Evolutionary conservation across 2,329 filamentous ascomycete genomes (phyloP).

Genomic region (Rutstroemia sp.): DNA sequence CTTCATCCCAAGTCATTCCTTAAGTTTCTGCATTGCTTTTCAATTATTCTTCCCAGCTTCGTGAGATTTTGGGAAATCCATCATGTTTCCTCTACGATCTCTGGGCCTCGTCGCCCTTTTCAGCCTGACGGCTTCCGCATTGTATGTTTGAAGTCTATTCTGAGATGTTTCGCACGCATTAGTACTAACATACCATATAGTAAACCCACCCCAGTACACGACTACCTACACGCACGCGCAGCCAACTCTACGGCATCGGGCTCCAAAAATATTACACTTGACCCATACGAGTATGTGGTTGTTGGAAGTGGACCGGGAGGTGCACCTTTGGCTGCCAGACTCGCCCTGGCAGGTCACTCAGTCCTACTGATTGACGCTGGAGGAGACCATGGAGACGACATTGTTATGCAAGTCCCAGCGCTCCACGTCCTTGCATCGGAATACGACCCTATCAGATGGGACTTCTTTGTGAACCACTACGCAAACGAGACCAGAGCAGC

Average conservation of each 20-base stretch:
- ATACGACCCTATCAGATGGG: constrained; percentile 32
- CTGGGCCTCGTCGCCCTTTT: not conserved
- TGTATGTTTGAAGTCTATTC: not conserved
- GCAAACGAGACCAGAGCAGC: constrained; percentile 10
- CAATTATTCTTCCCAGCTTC: not conserved
- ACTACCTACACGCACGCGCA: not conserved
- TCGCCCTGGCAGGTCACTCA: constrained; percentile 43
- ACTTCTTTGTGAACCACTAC: constrained; percentile 33
- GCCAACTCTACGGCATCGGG: not conserved
- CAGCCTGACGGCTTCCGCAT: not conserved
- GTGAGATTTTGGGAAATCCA: not conserved
- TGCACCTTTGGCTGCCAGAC: constrained; percentile 40
- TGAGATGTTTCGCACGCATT: not conserved
- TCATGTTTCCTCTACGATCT: constrained; percentile 1
- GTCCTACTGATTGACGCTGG: constrained; percentile 47
- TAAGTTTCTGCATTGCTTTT: too few species aligned
- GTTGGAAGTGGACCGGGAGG: constrained; percentile 47
- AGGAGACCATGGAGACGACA: constrained; percentile 38
- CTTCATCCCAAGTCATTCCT: too few species aligned
- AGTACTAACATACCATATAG: not conserved
- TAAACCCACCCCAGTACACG: not conserved
- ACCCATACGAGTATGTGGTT: constrained; percentile 40
- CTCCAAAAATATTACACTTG: constrained; percentile 1
- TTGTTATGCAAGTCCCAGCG: constrained; percentile 8
- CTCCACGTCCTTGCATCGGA: not conserved